Evolutionary conservation across 805 yeast genomes (phyloP).

Genomic region (Diddensiella santjacobensis): DNA sequence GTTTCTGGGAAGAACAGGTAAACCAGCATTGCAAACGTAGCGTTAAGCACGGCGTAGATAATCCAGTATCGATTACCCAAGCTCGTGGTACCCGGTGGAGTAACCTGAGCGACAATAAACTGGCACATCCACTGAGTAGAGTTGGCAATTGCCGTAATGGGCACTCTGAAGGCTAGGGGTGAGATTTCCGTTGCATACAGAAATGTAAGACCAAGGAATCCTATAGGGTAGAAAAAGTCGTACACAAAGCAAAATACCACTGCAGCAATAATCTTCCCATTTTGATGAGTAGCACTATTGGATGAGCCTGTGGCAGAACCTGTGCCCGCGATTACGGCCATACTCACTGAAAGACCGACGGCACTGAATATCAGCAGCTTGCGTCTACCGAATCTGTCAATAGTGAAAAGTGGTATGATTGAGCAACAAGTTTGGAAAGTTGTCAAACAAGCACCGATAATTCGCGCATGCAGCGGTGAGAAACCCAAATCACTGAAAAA

Average conservation of each 20-base stretch:
- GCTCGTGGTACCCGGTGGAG: slow-evolving; percentile 52
- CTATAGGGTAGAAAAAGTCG: slow-evolving; percentile 33
- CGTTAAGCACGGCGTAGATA: slow-evolving; percentile 28
- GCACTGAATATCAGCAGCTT: slow-evolving; percentile 48
- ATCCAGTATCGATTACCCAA: slow-evolving; percentile 32
- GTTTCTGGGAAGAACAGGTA: slow-evolving; percentile 45
- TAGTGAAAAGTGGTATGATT: slow-evolving; percentile 5
- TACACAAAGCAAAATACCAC: slow-evolving; percentile 33
- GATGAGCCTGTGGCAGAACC: neutral
- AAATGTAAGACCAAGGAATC: slow-evolving; percentile 54
- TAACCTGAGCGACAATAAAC: slow-evolving; percentile 26
- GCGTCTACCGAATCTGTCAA: slow-evolving; percentile 53
- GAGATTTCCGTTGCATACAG: slow-evolving; percentile 62
- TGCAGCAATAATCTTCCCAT: slow-evolving; percentile 13
- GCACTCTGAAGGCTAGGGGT: slow-evolving; percentile 62
- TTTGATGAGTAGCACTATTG: slow-evolving; percentile 7
- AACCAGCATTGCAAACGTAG: slow-evolving; percentile 39
- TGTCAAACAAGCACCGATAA: slow-evolving; percentile 13
- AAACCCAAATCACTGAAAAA: slow-evolving; percentile 7
- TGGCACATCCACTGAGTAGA: slow-evolving; percentile 62
- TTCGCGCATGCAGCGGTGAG: neutral
- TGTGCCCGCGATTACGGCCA: slow-evolving; percentile 13
- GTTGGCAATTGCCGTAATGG: slow-evolving; percentile 56
- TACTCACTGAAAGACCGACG: slow-evolving; percentile 41
- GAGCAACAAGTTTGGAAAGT: slow-evolving; percentile 9